Evolutionary conservation across 2,329 filamentous ascomycete genomes (phyloP).

Genomic region (Pleurostoma richardsiae): DNA sequence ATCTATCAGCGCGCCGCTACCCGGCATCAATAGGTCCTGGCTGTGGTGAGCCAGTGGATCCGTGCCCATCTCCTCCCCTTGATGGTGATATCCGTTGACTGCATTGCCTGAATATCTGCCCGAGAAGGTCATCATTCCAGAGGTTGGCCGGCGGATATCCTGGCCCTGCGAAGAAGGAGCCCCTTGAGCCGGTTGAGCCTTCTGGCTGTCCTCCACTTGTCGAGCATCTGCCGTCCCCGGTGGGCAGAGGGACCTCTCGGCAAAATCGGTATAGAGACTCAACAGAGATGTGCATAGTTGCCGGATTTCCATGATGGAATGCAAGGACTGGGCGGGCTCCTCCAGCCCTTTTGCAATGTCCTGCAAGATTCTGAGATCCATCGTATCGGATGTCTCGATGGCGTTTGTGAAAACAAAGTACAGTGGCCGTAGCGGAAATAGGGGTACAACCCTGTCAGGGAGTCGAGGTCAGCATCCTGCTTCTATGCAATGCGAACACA

Average conservation of each 20-base stretch:
- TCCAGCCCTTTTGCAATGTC: background rate
- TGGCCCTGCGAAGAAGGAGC: too few species aligned
- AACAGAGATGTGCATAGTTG: background rate
- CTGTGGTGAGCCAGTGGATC: too few species aligned
- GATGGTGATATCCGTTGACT: too few species aligned
- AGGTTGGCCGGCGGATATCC: too few species aligned
- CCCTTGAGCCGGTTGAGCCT: too few species aligned
- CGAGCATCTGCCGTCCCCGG: too few species aligned
- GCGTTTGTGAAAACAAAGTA: background rate
- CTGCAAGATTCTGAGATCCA: background rate
- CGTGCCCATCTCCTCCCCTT: too few species aligned
- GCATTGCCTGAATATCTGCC: too few species aligned
- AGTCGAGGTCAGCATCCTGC: background rate
- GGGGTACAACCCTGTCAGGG: background rate
- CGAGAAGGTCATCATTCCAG: too few species aligned
- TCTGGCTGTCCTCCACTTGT: too few species aligned
- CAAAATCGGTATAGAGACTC: background rate
- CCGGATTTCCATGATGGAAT: background rate
- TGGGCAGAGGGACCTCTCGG: background rate
- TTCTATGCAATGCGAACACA: too few species aligned
- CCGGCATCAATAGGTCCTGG: background rate
- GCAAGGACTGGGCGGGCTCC: background rate
- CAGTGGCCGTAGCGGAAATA: background rate
- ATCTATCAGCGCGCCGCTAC: background rate
- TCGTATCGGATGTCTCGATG: background rate